Conservation (phyloP, 768 basidiomycete genomes). For the Pleurotus sapidus region DNA sequence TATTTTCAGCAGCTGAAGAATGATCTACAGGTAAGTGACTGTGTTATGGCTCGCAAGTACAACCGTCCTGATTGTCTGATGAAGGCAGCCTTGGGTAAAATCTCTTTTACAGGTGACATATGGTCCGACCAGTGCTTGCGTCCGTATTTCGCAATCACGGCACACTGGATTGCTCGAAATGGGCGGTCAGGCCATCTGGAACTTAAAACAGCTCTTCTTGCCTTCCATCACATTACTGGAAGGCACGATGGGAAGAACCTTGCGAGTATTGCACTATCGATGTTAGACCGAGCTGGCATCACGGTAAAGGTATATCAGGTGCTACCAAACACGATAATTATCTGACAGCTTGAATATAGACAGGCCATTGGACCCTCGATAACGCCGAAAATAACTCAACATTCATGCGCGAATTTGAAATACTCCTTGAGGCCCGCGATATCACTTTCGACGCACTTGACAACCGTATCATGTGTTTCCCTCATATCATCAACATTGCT, state of each 20-base stretch:
- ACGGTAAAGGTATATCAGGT: conserved; percentile 1
- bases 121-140: conserved; percentile 13
- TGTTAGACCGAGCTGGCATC: conserved; percentile 5
- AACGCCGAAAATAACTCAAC: conserved; percentile 15
- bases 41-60: too few relatives aligned
- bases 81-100: conserved; percentile 11
- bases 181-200: background rate
- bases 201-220: conserved; percentile 9
- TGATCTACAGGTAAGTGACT: conserved; percentile 18
- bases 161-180: conserved; percentile 14
- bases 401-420: conserved; percentile 2
- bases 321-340: too few relatives aligned
- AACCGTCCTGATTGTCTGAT: background rate
- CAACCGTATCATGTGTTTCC: conserved; percentile 15
- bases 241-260: conserved; percentile 14
- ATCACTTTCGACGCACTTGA: conserved; percentile 11
- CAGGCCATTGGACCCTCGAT: conserved; percentile 12
- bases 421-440: background rate
- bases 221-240: conserved; percentile 15
- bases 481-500: conserved; percentile 17
- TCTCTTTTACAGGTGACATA: conserved; percentile 14
- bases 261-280: background rate
- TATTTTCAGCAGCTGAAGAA: conserved; percentile 19
- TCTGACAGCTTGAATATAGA: too few relatives aligned
- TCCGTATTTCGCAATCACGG: conserved; percentile 13